Conservation (phyloP, 2,329 filamentous ascomycete species). For the Diaporthe velutina region DNA sequence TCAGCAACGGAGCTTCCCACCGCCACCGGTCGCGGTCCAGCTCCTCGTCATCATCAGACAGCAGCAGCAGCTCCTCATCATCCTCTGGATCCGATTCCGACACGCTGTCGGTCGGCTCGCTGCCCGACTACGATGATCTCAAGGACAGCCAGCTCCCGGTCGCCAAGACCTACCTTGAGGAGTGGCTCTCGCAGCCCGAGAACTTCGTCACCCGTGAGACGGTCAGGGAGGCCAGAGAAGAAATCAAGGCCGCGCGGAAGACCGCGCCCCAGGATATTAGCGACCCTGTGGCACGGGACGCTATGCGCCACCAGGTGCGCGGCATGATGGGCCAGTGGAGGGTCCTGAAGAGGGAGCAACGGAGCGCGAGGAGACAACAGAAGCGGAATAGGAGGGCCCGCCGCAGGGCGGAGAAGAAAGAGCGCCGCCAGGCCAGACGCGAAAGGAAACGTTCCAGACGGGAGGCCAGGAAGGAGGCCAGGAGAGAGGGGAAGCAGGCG, state of each 20-base stretch:
- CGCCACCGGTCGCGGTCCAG: constrained; percentile 44
- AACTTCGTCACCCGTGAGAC: constrained; percentile 61
- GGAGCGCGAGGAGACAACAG: constrained; percentile 47
- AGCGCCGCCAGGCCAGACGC: constrained; percentile 48
- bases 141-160: constrained; percentile 61
- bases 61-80: constrained; percentile 50
- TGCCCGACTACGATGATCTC: constrained; percentile 67
- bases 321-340: constrained; percentile 59
- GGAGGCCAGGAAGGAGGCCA: constrained; percentile 48
- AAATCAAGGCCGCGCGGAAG: constrained; percentile 57
- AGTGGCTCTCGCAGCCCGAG: constrained; percentile 65
- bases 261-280: constrained; percentile 31
- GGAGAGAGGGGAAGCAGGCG: constrained; percentile 43
- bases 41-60: constrained; percentile 51
- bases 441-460: constrained; percentile 49
- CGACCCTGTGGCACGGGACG: constrained; percentile 45
- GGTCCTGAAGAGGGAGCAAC: constrained; percentile 53
- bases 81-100: constrained; percentile 52
- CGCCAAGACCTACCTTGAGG: constrained; percentile 57
- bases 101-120: constrained; percentile 60
- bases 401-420: constrained; percentile 45
- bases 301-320: constrained; percentile 60
- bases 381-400: constrained; percentile 49
- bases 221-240: constrained; percentile 55
- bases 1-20: constrained; percentile 32